These are phyloP conservation scores for Yamadazyma atlantica DNA, from an alignment of 1,139 yeast species.

Conservation along the genomic window DNA sequence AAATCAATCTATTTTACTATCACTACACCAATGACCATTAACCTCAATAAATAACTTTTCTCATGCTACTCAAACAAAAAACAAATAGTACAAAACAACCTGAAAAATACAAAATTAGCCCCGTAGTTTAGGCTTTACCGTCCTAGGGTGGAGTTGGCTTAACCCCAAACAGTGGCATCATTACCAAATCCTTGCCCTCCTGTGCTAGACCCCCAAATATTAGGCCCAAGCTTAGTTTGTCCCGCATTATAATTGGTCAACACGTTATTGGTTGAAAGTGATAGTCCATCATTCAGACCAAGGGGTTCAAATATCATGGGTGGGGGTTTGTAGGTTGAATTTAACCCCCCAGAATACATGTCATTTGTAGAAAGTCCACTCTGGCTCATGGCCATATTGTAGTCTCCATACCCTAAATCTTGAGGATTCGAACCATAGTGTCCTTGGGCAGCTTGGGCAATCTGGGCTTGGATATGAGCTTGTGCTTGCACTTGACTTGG, in stretches of 20 bases:
- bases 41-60: neutral
- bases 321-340: neutral
- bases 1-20: neutral
- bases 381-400: neutral
- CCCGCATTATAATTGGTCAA: constrained; percentile 3
- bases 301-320: constrained; percentile 10
- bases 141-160: too few species aligned
- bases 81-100: neutral
- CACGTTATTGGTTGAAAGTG: constrained; percentile 2
- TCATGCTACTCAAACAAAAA: neutral
- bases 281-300: constrained; percentile 3
- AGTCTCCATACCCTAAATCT: neutral
- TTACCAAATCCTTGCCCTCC: constrained; percentile 9
- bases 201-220: constrained; percentile 16
- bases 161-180: constrained; percentile 22
- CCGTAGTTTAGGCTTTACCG: too few species aligned
- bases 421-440: too few species aligned
- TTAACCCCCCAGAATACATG: neutral
- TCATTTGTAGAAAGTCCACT: neutral
- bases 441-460: neutral
- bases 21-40: neutral
- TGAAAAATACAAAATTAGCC: neutral
- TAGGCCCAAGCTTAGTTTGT: constrained; percentile 2
- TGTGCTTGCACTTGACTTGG: neutral
- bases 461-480: neutral